phyloP scores from a whole-genome alignment of 2,329 filamentous ascomycete genomes.

The Xylaria sp. region DNA sequence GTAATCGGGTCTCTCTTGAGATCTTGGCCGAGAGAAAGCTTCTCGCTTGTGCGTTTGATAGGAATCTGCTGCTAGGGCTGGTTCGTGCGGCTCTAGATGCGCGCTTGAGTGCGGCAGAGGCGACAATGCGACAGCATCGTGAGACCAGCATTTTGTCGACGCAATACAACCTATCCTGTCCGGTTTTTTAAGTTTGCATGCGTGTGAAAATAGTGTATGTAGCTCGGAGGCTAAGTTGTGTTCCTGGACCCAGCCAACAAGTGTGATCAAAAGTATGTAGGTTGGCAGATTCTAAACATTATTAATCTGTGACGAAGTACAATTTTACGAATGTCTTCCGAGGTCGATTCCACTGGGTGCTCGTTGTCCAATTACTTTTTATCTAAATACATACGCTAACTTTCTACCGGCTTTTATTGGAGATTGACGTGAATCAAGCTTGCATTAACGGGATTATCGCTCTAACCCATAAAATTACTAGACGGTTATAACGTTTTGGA shows the following conservation, averaged over 20 bases:
- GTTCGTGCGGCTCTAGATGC: conserved; percentile 31
- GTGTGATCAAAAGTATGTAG: conserved; percentile 8
- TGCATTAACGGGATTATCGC: background rate
- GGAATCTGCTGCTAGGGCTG: conserved; percentile 19
- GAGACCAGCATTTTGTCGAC: conserved; percentile 41
- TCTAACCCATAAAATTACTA: background rate
- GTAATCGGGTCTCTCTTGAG: conserved; percentile 3
- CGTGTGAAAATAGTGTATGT: background rate
- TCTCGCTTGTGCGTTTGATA: conserved; percentile 27
- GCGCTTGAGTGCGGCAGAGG: conserved; percentile 37
- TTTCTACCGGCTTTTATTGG: background rate
- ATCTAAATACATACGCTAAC: background rate
- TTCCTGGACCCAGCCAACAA: background rate
- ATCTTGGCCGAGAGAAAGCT: conserved; percentile 1
- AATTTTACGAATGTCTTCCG: too few relatives aligned
- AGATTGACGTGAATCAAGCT: too few relatives aligned
- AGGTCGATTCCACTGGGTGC: background rate
- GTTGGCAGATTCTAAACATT: background rate
- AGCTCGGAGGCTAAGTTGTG: background rate
- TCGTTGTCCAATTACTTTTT: background rate
- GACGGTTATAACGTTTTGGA: too few relatives aligned
- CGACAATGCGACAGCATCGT: conserved; percentile 41
- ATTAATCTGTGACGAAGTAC: conserved; percentile 6
- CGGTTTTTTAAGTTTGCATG: background rate
- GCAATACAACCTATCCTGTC: background rate